Percentiles rank a stretch among this genome's conserved stretches.
Evolutionary conservation across 176 grass and related monocot species (phyloP).

Genomic region (Triticum monococcum): DNA sequence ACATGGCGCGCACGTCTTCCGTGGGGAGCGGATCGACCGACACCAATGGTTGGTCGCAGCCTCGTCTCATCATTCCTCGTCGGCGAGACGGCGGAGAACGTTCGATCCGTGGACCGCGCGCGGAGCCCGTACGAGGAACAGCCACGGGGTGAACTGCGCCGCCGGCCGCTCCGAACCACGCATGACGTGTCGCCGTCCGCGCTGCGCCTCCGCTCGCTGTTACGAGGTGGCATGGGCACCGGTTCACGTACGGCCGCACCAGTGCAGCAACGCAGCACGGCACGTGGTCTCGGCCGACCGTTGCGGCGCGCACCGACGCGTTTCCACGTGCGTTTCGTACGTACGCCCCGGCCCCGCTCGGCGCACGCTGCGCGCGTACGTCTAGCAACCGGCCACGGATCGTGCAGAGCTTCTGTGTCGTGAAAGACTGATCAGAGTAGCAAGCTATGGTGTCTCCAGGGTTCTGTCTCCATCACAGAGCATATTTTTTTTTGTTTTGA

Average conservation of each 20-base stretch:
- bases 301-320: not conserved
- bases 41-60: not conserved
- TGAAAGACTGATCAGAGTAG: not conserved
- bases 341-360: no score
- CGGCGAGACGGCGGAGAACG: not conserved
- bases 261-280: not conserved
- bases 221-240: not conserved
- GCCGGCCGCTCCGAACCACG: not conserved
- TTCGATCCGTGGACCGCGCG: not conserved
- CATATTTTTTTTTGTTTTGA: no score
- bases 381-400: not conserved
- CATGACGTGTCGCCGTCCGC: not conserved
- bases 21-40: not conserved
- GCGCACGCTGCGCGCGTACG: no score
- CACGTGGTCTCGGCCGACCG: not conserved
- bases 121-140: not conserved
- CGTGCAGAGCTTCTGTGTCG: not conserved
- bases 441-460: no score
- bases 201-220: not conserved
- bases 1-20: not conserved
- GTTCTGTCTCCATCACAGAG: no score
- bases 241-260: not conserved
- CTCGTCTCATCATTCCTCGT: not conserved
- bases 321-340: not conserved
- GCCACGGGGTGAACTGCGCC: not conserved